phyloP scores from a whole-genome alignment of 768 basidiomycete species.

The Antrodiella citrinella region DNA sequence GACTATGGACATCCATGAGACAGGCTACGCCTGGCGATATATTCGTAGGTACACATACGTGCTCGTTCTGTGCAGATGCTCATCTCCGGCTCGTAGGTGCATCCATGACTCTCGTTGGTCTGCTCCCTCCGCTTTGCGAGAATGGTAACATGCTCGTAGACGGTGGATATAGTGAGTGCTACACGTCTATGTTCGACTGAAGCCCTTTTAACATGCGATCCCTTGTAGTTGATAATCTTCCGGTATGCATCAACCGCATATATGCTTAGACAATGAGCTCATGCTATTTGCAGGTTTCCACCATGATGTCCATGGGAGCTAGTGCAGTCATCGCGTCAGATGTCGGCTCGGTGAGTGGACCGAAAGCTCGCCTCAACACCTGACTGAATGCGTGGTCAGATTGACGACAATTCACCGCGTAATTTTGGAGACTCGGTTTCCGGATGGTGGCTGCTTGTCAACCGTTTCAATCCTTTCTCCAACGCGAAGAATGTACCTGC shows the following conservation, averaged over 20 bases:
- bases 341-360: constrained; percentile 71
- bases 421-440: constrained; percentile 93
- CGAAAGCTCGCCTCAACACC: background rate
- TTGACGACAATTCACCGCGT: constrained; percentile 93
- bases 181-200: too few relatives aligned
- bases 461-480: constrained; percentile 90
- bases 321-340: constrained; percentile 88
- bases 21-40: constrained; percentile 97
- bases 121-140: constrained; percentile 91
- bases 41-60: constrained; percentile 46
- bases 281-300: constrained; percentile 49
- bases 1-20: constrained; percentile 94
- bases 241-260: constrained; percentile 36
- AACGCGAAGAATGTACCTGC: constrained; percentile 69
- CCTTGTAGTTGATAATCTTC: constrained; percentile 74
- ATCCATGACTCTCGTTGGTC: constrained; percentile 94
- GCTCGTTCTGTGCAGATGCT: background rate
- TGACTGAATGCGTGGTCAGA: constrained; percentile 30
- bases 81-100: constrained; percentile 48
- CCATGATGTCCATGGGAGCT: constrained; percentile 90
- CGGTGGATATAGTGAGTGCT: constrained; percentile 74
- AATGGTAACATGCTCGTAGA: constrained; percentile 90
- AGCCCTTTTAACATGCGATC: too few relatives aligned
- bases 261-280: background rate
- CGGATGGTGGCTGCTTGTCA: constrained; percentile 92